These are phyloP conservation scores for Pseudocercospora pini-densiflorae DNA, from an alignment of 2,329 filamentous ascomycete species.

Conservation along the genomic window DNA sequence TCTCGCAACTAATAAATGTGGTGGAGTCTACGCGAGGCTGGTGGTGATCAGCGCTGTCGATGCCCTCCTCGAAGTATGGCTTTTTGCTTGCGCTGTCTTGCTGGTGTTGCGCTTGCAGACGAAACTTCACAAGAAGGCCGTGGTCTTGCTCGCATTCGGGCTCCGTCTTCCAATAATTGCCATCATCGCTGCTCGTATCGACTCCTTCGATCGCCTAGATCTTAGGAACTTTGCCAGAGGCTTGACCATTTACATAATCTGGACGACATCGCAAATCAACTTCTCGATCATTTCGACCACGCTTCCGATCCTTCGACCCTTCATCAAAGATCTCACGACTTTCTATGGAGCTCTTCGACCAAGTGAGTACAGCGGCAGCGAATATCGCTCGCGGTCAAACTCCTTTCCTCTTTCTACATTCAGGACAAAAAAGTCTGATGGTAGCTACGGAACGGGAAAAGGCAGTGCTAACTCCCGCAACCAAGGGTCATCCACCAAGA, in stretches of 20 bases:
- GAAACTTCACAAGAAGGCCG: conserved; percentile 18
- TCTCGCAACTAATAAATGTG: conserved; percentile 6
- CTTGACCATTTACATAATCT: conserved; percentile 22
- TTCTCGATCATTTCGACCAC: conserved; percentile 24
- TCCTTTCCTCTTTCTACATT: conserved; percentile 16
- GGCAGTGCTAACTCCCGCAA: background rate
- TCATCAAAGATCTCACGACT: conserved; percentile 24
- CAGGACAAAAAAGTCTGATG: conserved; percentile 7
- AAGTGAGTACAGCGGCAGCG: conserved; percentile 13
- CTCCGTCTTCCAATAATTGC: conserved; percentile 22
- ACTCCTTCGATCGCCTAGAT: conserved; percentile 10
- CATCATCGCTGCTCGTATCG: conserved; percentile 21
- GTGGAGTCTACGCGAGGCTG: conserved; percentile 13
- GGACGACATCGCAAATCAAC: conserved; percentile 27
- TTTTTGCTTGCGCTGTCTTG: conserved; percentile 19
- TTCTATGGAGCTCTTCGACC: conserved; percentile 23
- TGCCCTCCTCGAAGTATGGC: conserved; percentile 19
- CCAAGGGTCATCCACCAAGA: background rate
- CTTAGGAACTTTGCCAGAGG: conserved; percentile 15
- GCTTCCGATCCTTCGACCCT: conserved; percentile 17
- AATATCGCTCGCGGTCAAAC: conserved; percentile 6
- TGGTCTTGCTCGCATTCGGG: conserved; percentile 24
- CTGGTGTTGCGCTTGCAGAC: conserved; percentile 21
- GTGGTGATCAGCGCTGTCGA: conserved; percentile 18
- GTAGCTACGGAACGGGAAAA: background rate